A percentile compares a stretch with the other conserved stretches of the same genome.
phyloP scores from a whole-genome alignment of 495 filamentous ascomycete genomes.

The Neurospora sp. region DNA sequence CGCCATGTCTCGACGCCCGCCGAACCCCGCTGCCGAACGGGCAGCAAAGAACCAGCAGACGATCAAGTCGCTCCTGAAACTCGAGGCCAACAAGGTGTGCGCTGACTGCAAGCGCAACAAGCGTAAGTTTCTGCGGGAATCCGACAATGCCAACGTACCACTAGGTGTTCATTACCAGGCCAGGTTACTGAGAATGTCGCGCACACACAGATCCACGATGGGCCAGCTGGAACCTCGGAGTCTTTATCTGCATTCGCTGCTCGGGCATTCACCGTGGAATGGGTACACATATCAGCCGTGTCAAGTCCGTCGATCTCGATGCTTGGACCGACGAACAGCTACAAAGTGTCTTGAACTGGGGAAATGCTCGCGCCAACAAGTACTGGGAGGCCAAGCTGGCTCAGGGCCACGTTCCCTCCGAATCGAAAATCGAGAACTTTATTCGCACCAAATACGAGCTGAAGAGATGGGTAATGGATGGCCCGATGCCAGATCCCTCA shows the following conservation, averaged over 20 bases:
- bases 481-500: slow-evolving; percentile 80
- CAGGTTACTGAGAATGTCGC: slow-evolving; percentile 6
- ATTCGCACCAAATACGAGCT: slow-evolving; percentile 97
- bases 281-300: slow-evolving; percentile 96
- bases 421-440: slow-evolving; percentile 98
- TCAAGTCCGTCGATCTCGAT: slow-evolving; percentile 96
- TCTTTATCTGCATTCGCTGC: slow-evolving; percentile 96
- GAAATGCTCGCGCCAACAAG: slow-evolving; percentile 91
- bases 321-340: slow-evolving; percentile 98
- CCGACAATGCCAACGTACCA: neutral
- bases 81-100: slow-evolving; percentile 90
- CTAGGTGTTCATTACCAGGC: neutral
- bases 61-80: slow-evolving; percentile 85
- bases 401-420: slow-evolving; percentile 86
- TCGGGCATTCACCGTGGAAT: slow-evolving; percentile 97
- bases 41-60: slow-evolving; percentile 77
- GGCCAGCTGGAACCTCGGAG: slow-evolving; percentile 94
- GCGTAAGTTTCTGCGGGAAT: slow-evolving; percentile 48
- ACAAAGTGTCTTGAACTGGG: slow-evolving; percentile 85
- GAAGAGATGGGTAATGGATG: slow-evolving; percentile 98
- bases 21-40: slow-evolving; percentile 70
- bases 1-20: slow-evolving; percentile 76
- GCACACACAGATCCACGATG: slow-evolving; percentile 72
- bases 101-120: slow-evolving; percentile 99
- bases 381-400: slow-evolving; percentile 98